Evolutionary conservation across 768 basidiomycete genomes (phyloP), one percentile per base, ranked within the genome.

Genomic region (Leccinum ochraceum): DNA sequence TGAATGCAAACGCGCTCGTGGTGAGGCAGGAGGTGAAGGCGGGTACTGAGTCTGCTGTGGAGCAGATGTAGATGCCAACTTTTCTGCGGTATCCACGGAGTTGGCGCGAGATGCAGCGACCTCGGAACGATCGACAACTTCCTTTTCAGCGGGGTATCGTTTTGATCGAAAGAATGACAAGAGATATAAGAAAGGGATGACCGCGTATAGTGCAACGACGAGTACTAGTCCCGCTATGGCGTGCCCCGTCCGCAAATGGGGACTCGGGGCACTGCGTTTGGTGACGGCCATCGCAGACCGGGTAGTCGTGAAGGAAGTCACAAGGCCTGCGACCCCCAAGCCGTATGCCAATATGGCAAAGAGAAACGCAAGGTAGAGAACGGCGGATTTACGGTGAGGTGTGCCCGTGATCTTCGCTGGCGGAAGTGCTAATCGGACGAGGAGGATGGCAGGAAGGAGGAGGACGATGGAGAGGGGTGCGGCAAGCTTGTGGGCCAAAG

Each of bases 151-250:
- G 46, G 39, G 62, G 16, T 50, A 55, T 26, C 53, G 61, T 53
- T 56, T 54, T 53, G 63, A 60, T 42, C 57, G 63, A 50, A 69
- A 58, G 17, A 63, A 48, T 56, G 57, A 59, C 62, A 80, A 63
- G 58, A 84, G 60, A 59, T 71, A 73, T 63, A 78, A 62, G 63
- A 77, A 55, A 37, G 84, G 87, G 17, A 84, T 63, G 46, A 85
- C 44, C 34, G 74, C 77, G 69, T 90, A 92, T 22, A 92, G 74
- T 42, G 78, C 79, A 44, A 83, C 60, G 69, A 88, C 89, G 16
- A 93, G 80, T 17, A 81, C 81, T 48, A 92, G 74, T 36, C 89
- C 88, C 1, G 82, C 86, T 69, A 80, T 78, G 34, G 87, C 84
- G 67, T 93, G 92, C 8, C 72, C 69, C 2, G 91, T 92, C 60